These are phyloP conservation scores for Pelargonium citronellum DNA, from an alignment of 441 rosid genomes.

Conservation along the genomic window DNA sequence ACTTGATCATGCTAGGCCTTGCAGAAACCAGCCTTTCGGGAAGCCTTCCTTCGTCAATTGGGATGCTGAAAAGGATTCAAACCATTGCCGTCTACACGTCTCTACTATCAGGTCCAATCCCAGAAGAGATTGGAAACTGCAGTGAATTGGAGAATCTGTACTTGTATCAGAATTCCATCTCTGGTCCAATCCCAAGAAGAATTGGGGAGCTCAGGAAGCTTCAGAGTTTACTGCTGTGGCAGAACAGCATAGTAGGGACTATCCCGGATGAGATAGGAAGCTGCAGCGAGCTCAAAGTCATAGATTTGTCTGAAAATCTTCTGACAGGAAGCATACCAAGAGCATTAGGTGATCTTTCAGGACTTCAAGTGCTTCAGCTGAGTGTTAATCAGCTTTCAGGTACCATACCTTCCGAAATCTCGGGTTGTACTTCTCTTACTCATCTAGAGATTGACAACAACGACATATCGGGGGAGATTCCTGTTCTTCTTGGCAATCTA, in stretches of 20 bases:
- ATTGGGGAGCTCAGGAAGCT: slow-evolving; percentile 68
- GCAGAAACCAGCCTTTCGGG: slow-evolving; percentile 92
- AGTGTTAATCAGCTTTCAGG: slow-evolving; percentile 82
- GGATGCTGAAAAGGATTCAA: slow-evolving; percentile 60
- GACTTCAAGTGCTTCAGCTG: slow-evolving; percentile 78
- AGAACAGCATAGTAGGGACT: slow-evolving; percentile 70
- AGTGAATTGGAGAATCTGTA: slow-evolving; percentile 69
- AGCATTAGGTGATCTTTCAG: slow-evolving; percentile 58
- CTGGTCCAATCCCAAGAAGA: slow-evolving; percentile 59
- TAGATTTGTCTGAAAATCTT: slow-evolving; percentile 77
- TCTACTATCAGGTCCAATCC: slow-evolving; percentile 64
- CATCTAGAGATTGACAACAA: slow-evolving; percentile 82
- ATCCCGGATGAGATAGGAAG: slow-evolving; percentile 63
- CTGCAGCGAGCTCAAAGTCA: slow-evolving; percentile 55
- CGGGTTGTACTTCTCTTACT: slow-evolving; percentile 54
- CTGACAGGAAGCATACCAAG: slow-evolving; percentile 68
- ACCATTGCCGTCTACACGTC: slow-evolving; percentile 72
- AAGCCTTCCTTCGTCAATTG: slow-evolving; percentile 59
- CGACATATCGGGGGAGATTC: slow-evolving; percentile 67
- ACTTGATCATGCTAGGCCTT: slow-evolving; percentile 68
- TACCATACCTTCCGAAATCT: slow-evolving; percentile 56
- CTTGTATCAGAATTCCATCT: slow-evolving; percentile 76
- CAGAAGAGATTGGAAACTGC: slow-evolving; percentile 77
- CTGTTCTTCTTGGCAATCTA: slow-evolving; percentile 49
- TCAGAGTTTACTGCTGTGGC: slow-evolving; percentile 70